Evolutionary conservation across 352 stramenopile species (phyloP), one percentile per base, ranked within the genome.

Genomic region (Globisporangium radiosum): DNA sequence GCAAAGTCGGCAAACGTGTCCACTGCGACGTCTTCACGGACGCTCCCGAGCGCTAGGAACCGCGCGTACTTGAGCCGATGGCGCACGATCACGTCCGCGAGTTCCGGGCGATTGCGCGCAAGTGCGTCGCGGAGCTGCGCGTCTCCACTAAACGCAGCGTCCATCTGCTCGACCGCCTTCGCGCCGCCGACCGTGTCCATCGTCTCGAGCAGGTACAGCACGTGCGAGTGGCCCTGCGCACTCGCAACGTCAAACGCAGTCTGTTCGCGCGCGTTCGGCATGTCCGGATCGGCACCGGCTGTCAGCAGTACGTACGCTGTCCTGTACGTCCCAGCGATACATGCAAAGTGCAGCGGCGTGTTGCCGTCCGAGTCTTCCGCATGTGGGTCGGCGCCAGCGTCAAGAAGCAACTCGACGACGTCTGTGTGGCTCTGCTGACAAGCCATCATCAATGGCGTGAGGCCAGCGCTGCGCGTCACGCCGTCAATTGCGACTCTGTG

Each of bases 211-310:
- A 92, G 59, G 57, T 92, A 90, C 56, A 85, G 73, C 47, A 92
- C 73, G 57, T 90, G 83, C 37, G 78, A 74, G 62, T 87, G 79
- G 45, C 83, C 80, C 40, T 83, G 74, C 38, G 64, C 65, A 49
- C 81, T 74, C 11, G 82, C 82, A 47, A 94, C 75, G 52, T 94
- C 85, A 54, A 92, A 90, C 10, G 85, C 77, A 54, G 85, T 92
- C 58, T 94, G 68, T 50, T 88, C 75, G n/a, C 72, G 69, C 25
- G 83, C 70, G 62, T 94, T 92, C 25, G 85, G 85, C 78, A 94
- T 91, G 59, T 92, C 80, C 36, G 85, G 79, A 56, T 94, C 85
- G 5, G 82, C 85, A 37, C 85, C 85, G 8, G 85, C 85, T n/a
- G 83, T 91, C 11, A 94, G 60, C 54, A 94, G 62, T 44, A 92